phyloP scores from a whole-genome alignment of 257 asterid species.

The Rauvolfia tetraphylla region DNA sequence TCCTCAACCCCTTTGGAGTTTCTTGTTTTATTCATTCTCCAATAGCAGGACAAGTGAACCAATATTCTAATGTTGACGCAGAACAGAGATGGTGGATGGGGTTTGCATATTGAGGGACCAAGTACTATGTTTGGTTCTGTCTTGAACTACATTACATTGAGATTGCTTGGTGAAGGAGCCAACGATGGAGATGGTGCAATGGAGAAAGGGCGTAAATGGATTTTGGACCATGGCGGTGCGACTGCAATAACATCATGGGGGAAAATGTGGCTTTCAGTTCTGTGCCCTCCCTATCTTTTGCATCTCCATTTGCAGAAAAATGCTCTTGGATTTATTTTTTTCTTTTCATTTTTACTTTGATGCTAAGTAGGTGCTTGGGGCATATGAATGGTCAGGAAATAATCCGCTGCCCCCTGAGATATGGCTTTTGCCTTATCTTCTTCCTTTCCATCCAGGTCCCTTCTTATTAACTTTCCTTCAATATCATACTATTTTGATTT shows the following conservation, averaged over 20 bases:
- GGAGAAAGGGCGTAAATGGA: conserved; percentile 96
- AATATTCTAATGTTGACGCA: conserved; percentile 34
- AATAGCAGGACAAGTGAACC: conserved; percentile 14
- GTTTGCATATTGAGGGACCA: conserved; percentile 97
- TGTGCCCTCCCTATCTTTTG: conserved; percentile 24
- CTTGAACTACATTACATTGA: conserved; percentile 78
- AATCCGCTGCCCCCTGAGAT: conserved; percentile 99
- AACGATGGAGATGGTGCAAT: conserved; percentile 87
- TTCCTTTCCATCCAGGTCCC: conserved; percentile 97
- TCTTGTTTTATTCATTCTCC: conserved; percentile 2
- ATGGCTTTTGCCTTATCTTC: conserved; percentile 81
- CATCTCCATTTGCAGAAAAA: neutral
- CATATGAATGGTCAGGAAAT: conserved; percentile 96
- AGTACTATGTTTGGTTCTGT: conserved; percentile 99
- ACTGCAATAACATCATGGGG: conserved; percentile 98
- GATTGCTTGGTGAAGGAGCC: conserved; percentile 96
- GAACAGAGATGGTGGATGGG: conserved; percentile 99
- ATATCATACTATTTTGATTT: neutral
- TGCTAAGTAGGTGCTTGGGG: conserved; percentile 79
- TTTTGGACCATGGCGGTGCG: conserved; percentile 90
- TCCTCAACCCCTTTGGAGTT: conserved; percentile 8
- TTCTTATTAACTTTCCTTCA: neutral
- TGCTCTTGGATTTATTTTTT: conserved; percentile 9
- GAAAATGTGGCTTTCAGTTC: conserved; percentile 98
- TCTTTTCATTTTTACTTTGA: conserved; percentile 4